Evolutionary conservation across 192 early-diverging fungal species (phyloP), one percentile per base, ranked within the genome.

Genomic region (Neocallimastix lanati): DNA sequence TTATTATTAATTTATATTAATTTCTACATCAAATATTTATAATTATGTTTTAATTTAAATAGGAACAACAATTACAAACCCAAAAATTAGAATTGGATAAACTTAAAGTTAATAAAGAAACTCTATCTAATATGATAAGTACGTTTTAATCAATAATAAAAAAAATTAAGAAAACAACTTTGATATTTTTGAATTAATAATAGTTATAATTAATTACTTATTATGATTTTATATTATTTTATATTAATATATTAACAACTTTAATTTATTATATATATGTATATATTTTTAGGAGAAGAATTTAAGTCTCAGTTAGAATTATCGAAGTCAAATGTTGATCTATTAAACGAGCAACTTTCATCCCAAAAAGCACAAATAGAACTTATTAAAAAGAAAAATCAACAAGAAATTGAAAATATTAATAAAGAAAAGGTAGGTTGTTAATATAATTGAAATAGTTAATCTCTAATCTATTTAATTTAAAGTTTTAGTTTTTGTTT

Each of bases 71-170:
- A 28, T 76, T 89, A 21, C 77, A 78, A 28, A 78, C 82, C 28
- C 87, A 88, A 78, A 89, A 87, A 79, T 76, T 78, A 21, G 87
- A 88, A 79, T 81, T 89, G 27, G 29, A 77, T 29, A 78, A 87
- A 1, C 80, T 89, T 15, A 86, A 82, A 33, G 84, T 86, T 16
- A 83, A 87, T 78, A 87, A 89, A 82, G 28, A 77, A 0, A 12
- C 79, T 25, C 25, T 80, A 77, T 80, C 80, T 14, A 80, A 80
- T 29, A 79, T 76, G 35, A 80, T 80, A 13, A 7, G 80, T 80
- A 77, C 1, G 37, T 38, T 77, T 77, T 77, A 29, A 29, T 77
- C 11, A 29, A 29, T 77, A 29, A 76, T 29, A 6, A 29, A 28
- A 6, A 29, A 77, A 6, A 28, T 6, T 28, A 77, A 77, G n/a